phyloP scores from a whole-genome alignment of 768 basidiomycete genomes.

The Heimioporus sp. region DNA sequence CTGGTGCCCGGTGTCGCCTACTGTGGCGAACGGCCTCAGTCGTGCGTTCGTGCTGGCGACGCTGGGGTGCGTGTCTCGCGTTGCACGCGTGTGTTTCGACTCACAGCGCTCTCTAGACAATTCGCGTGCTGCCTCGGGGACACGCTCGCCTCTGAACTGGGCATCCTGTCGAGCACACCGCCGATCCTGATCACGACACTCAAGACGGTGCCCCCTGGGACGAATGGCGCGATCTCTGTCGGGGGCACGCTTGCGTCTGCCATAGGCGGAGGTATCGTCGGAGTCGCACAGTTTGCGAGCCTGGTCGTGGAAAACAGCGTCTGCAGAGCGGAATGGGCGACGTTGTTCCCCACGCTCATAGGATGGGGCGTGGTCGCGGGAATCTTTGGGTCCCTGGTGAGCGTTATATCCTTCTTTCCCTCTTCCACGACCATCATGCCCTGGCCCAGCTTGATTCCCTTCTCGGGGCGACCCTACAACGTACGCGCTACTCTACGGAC shows the following conservation, averaged over 20 bases:
- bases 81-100: neutral
- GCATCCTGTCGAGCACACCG: conserved; percentile 69
- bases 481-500: conserved; percentile 65
- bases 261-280: conserved; percentile 72
- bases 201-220: conserved; percentile 76
- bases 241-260: conserved; percentile 74
- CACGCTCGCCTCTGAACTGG: conserved; percentile 91
- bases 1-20: conserved; percentile 64
- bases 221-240: conserved; percentile 83
- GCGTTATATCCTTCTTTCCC: conserved; percentile 19
- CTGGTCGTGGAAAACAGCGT: conserved; percentile 60
- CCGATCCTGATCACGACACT: conserved; percentile 81
- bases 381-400: conserved; percentile 74
- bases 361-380: conserved; percentile 67
- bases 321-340: conserved; percentile 43
- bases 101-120: conserved; percentile 48
- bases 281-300: conserved; percentile 52
- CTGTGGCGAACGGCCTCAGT: conserved; percentile 50
- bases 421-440: neutral
- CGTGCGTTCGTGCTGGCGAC: conserved; percentile 60
- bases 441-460: conserved; percentile 70
- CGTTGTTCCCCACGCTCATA: conserved; percentile 43
- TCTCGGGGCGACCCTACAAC: conserved; percentile 84
- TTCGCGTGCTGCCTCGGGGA: conserved; percentile 89
- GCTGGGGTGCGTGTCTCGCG: conserved; percentile 51